These are phyloP conservation scores for Pneumocystis wakefieldiae DNA, from an alignment of 1,139 yeast genomes.

Conservation along the genomic window DNA sequence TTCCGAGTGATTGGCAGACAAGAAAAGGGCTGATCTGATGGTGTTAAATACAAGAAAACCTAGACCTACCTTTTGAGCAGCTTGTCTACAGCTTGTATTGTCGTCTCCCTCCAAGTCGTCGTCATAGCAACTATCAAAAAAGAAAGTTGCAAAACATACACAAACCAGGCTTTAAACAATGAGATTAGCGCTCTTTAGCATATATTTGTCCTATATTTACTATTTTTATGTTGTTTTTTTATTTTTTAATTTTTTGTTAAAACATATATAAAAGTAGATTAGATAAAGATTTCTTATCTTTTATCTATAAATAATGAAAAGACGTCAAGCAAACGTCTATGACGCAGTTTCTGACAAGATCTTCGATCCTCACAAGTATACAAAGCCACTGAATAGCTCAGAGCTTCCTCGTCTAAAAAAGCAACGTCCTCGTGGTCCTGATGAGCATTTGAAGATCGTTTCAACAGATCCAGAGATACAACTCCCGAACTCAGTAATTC, in stretches of 20 bases:
- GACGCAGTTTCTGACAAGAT: neutral
- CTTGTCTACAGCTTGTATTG: too few species aligned
- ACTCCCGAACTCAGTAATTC: neutral
- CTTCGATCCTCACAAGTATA: neutral
- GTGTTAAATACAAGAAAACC: too few species aligned
- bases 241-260: neutral
- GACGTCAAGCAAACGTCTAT: neutral
- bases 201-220: too few species aligned
- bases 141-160: too few species aligned
- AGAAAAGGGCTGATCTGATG: too few species aligned
- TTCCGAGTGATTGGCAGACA: too few species aligned
- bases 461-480: neutral
- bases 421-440: neutral
- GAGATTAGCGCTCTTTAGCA: too few species aligned
- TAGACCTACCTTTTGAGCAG: too few species aligned
- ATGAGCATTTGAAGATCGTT: neutral
- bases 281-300: neutral
- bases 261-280: neutral
- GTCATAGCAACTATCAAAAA: too few species aligned
- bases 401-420: neutral
- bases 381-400: neutral
- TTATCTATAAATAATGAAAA: neutral
- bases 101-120: too few species aligned
- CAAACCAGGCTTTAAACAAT: too few species aligned
- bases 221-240: neutral